phyloP scores from a whole-genome alignment of 257 asterid species.

The Mentha longifolia region DNA sequence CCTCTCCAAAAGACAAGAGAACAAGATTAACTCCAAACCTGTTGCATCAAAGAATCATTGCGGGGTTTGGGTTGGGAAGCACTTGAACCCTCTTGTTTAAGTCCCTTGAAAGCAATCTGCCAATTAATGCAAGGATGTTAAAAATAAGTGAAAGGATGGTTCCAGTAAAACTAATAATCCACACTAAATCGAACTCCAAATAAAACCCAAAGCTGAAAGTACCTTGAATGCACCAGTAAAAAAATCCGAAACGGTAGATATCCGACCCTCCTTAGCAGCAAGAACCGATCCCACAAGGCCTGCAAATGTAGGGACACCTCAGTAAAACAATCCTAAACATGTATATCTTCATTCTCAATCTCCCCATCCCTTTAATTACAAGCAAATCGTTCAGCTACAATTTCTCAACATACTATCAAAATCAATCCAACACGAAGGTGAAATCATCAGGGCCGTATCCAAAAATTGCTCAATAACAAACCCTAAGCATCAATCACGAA shows the following conservation, averaged over 20 bases:
- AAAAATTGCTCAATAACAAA: conserved; percentile 20
- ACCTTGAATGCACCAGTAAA: conserved; percentile 86
- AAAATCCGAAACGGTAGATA: conserved; percentile 57
- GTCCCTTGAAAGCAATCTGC: conserved; percentile 63
- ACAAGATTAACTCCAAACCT: conserved; percentile 53
- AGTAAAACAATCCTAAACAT: conserved; percentile 21
- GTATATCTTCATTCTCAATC: background rate
- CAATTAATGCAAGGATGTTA: conserved; percentile 26
- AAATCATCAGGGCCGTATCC: background rate
- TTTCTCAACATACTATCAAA: background rate
- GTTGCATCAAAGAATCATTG: conserved; percentile 74
- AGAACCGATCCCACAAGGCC: conserved; percentile 85
- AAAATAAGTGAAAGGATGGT: conserved; percentile 23
- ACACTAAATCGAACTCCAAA: background rate
- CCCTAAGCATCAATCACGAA: conserved; percentile 7
- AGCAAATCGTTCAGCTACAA: conserved; percentile 1
- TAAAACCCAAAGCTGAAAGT: conserved; percentile 22
- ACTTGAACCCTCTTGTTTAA: conserved; percentile 61
- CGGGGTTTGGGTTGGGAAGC: conserved; percentile 59
- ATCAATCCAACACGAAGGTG: background rate
- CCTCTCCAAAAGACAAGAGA: conserved; percentile 15
- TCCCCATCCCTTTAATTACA: conserved; percentile 3
- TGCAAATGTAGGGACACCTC: conserved; percentile 38
- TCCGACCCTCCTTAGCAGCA: conserved; percentile 78
- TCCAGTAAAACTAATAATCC: background rate